Evolutionary conservation across 768 basidiomycete genomes (phyloP).

Genomic region (Russula olivacea): DNA sequence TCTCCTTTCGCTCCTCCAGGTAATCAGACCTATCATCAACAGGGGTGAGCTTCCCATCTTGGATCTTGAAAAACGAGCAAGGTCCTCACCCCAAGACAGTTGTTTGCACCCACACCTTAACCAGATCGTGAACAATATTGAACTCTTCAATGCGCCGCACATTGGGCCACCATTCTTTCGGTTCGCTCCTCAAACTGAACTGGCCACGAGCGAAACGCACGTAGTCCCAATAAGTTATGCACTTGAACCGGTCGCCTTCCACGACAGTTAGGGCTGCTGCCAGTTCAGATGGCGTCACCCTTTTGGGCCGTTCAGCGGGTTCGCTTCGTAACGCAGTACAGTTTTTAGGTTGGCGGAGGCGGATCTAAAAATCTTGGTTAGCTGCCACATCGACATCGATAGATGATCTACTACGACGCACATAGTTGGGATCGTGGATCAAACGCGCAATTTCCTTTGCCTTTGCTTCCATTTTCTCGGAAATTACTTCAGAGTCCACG

Average conservation of each 20-base stretch:
- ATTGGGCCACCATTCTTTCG: background rate
- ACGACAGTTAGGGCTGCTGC: conserved; percentile 10
- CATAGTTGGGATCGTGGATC: background rate
- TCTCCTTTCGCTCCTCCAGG: conserved; percentile 1
- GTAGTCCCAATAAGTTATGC: conserved; percentile 17
- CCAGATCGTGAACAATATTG: background rate
- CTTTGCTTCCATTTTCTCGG: background rate
- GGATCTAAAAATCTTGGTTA: conserved; percentile 1
- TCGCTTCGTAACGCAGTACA: background rate
- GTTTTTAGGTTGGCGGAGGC: background rate
- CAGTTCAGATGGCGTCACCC: background rate
- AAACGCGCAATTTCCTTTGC: background rate
- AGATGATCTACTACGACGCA: background rate
- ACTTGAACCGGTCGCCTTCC: conserved; percentile 6
- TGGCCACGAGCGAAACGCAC: conserved; percentile 13
- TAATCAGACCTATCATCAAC: background rate
- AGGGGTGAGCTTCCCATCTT: background rate
- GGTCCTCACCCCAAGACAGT: conserved; percentile 1
- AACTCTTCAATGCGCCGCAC: conserved; percentile 6
- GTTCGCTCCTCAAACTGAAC: too few relatives aligned
- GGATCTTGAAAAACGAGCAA: background rate
- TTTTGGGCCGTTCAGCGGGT: background rate
- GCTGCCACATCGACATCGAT: too few relatives aligned
- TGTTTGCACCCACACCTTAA: conserved; percentile 8
- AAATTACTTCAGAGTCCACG: too few relatives aligned